Conservation (phyloP, 441 rosid genomes). For the Corymbia citriodora region DNA sequence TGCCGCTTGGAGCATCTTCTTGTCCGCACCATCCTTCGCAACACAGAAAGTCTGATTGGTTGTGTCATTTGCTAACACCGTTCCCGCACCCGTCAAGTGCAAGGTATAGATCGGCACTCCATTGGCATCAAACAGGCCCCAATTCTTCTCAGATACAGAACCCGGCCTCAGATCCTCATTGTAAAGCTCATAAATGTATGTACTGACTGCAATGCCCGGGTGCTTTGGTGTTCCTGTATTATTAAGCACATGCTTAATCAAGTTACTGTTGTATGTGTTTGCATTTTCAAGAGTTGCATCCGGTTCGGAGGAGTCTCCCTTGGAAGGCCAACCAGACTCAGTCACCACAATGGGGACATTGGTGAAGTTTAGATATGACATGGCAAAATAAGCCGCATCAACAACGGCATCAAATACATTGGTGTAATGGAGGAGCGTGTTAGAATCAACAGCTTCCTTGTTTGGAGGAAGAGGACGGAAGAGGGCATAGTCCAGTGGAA, state of each 20-base stretch:
- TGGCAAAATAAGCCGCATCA: slow-evolving; percentile 86
- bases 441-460: slow-evolving; percentile 91
- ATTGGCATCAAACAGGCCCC: slow-evolving; percentile 80
- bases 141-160: slow-evolving; percentile 68
- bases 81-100: slow-evolving; percentile 78
- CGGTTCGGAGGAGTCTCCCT: slow-evolving; percentile 63
- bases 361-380: slow-evolving; percentile 74
- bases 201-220: slow-evolving; percentile 58
- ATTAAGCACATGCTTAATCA: slow-evolving; percentile 80
- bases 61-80: slow-evolving; percentile 78
- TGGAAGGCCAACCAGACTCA: slow-evolving; percentile 95
- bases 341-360: slow-evolving; percentile 70
- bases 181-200: slow-evolving; percentile 90
- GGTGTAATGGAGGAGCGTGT: slow-evolving; percentile 90
- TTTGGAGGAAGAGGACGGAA: slow-evolving; percentile 84
- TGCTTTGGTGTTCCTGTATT: slow-evolving; percentile 92
- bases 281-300: slow-evolving; percentile 81
- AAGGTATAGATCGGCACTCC: slow-evolving; percentile 63
- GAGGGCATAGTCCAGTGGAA: slow-evolving; percentile 87
- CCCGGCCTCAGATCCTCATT: slow-evolving; percentile 77
- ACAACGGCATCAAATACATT: slow-evolving; percentile 89
- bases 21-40: slow-evolving; percentile 62
- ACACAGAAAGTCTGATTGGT: slow-evolving; percentile 92
- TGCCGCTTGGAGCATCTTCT: slow-evolving; percentile 89
- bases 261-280: slow-evolving; percentile 82